These are phyloP conservation scores for Penicillium daleae DNA, from an alignment of 495 filamentous ascomycete species.

Conservation along the genomic window DNA sequence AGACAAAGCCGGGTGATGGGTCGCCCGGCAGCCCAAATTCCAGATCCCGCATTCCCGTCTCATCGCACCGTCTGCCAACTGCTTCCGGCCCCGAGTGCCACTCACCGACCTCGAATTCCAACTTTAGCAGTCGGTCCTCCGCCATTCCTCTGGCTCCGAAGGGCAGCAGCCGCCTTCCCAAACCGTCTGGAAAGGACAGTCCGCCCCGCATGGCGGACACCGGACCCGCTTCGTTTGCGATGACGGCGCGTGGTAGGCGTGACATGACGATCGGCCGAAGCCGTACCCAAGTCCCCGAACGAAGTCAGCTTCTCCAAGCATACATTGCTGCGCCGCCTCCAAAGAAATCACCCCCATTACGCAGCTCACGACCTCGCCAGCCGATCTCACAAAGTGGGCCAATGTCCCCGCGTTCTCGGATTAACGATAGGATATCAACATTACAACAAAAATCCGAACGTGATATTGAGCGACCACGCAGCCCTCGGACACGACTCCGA, in stretches of 20 bases:
- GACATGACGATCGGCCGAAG: slow-evolving; percentile 38
- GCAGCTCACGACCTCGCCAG: slow-evolving; percentile 80
- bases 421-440: slow-evolving; percentile 51
- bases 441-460: slow-evolving; percentile 41
- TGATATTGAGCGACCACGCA: slow-evolving; percentile 32
- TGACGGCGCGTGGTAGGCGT: slow-evolving; percentile 41
- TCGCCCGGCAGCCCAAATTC: slow-evolving; percentile 49
- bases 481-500: slow-evolving; percentile 42
- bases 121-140: slow-evolving; percentile 41
- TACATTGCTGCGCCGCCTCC: slow-evolving; percentile 66
- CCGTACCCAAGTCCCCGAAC: slow-evolving; percentile 41
- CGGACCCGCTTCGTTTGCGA: slow-evolving; percentile 37
- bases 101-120: slow-evolving; percentile 49
- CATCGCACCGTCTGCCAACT: slow-evolving; percentile 50
- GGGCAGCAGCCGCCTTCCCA: slow-evolving; percentile 48
- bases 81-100: slow-evolving; percentile 52
- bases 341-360: slow-evolving; percentile 72
- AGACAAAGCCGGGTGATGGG: slow-evolving; percentile 30
- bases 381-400: slow-evolving; percentile 76
- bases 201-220: slow-evolving; percentile 37
- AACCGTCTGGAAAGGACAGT: slow-evolving; percentile 43
- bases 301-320: slow-evolving; percentile 60
- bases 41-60: slow-evolving; percentile 62
- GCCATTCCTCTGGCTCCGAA: slow-evolving; percentile 46
- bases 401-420: slow-evolving; percentile 64